These are phyloP conservation scores for Ambrosia hybrid DNA, from an alignment of 140 eudicot genomes.

Conservation along the genomic window DNA sequence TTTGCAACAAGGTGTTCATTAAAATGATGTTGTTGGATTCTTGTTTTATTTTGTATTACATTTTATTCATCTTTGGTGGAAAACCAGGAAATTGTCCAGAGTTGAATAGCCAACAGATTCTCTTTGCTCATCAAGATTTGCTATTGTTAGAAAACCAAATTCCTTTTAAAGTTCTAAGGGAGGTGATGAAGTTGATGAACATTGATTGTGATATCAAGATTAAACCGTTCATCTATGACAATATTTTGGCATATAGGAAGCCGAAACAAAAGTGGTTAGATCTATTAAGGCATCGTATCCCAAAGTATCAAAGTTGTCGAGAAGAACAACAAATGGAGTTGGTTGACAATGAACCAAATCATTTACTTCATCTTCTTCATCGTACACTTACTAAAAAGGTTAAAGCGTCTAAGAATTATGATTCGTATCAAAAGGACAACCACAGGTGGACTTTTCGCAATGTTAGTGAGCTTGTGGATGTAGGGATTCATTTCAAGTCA, in stretches of 20 bases:
- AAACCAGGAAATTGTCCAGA: neutral
- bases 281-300: too few species aligned
- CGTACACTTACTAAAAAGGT: neutral
- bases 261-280: conserved; percentile 9
- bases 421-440: too few species aligned
- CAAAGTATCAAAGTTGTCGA: too few species aligned
- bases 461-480: conserved; percentile 35
- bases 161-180: conserved; percentile 26
- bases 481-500: conserved; percentile 32
- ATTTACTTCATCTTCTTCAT: conserved; percentile 26
- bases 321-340: neutral
- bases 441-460: conserved; percentile 30
- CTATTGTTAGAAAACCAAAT: conserved; percentile 39
- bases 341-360: neutral
- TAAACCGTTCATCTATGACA: conserved; percentile 4
- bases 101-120: conserved; percentile 28
- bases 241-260: conserved; percentile 16
- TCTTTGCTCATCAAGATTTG: conserved; percentile 35
- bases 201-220: neutral
- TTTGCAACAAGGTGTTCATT: too few species aligned
- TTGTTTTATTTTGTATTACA: neutral
- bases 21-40: too few species aligned
- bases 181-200: conserved; percentile 10
- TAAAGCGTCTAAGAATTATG: neutral
- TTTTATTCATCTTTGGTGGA: conserved; percentile 9